Percentiles rank a stretch among this genome's conserved stretches.
phyloP scores from a whole-genome alignment of 176 grass and related monocot genomes.

The bread wheat (Triticum aestivum) region DNA sequence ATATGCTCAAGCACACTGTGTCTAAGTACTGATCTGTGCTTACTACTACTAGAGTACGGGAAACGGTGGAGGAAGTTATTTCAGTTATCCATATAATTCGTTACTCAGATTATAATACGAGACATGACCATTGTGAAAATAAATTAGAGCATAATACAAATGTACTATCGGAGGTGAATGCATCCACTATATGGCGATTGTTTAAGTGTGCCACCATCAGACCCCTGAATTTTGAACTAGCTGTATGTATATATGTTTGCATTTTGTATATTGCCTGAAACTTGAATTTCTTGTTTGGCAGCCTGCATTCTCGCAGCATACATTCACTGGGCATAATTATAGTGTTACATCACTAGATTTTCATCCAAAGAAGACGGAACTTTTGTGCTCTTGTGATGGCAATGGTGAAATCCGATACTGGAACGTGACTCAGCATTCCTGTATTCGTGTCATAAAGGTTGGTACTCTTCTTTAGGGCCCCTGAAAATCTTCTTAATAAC shows the following conservation, averaged over 20 bases:
- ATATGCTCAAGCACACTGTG: neutral
- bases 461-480: neutral
- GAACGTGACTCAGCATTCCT: constrained; percentile 47
- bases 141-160: neutral
- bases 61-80: neutral
- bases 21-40: neutral
- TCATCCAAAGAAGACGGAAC: constrained; percentile 93
- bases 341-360: constrained; percentile 95
- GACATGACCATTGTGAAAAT: neutral
- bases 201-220: neutral
- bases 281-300: constrained; percentile 48
- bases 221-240: neutral
- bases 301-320: constrained; percentile 76
- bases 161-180: constrained; percentile 8
- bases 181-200: neutral
- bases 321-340: constrained; percentile 60
- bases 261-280: constrained; percentile 12
- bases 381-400: constrained; percentile 92
- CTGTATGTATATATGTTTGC: neutral
- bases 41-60: neutral
- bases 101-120: neutral
- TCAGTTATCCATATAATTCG: neutral
- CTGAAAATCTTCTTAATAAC: neutral
- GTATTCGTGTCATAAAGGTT: constrained; percentile 63
- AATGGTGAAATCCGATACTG: constrained; percentile 94